Base-by-base conservation (phyloP, 78 protist species). In the Mantamonas sphyraenae region DNA sequence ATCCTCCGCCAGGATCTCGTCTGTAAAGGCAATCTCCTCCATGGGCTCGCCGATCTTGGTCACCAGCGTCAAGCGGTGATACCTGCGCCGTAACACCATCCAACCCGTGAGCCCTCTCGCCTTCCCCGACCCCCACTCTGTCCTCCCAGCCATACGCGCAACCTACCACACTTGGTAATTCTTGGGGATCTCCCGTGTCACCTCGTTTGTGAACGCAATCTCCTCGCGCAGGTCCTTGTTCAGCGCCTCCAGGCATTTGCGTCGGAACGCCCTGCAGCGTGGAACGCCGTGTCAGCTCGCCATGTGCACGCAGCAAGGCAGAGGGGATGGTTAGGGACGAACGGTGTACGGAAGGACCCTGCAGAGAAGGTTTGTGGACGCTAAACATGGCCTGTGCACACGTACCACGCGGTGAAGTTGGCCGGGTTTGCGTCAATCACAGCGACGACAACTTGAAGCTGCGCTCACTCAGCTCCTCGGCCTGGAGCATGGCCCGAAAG, bases 141-240 rank as follows among this genome's bases (percentile, higher is more conserved):
- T 19, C 3, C 42, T 14, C 64, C 35, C 24, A 8, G 10, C 47
- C 38, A 28, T 42, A 12, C 64, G 38, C 67, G 9, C 38, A 19
- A 24, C 35, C n/a, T n/a, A n/a, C 98, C 98, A 94, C 7, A 94
- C 57, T 64, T 93, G 95, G 63, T 93, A 93, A 43, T 92, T 93
- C 85, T 93, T 93, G 33, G 85, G 77, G 60, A 79, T 79, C 5
- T 75, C 33, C 28, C 17, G 47, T 17, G 82, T 65, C 63, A 79
- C 26, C 35, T 79, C 87, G 20, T 63, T 58, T 17, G 51, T 47
- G 22, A 79, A 55, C 42, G 53, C 85, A 19, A 93, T 81, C 42
- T 91, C 95, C 16, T 50, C 64, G 0, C n/a, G 16, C 40, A 80
- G 4, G 33, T 19, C 37, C 30, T 14, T 12, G 43, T 89, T 71